phyloP scores from a whole-genome alignment of 78 protist genomes.

The Cavenderia fasciculata region DNA sequence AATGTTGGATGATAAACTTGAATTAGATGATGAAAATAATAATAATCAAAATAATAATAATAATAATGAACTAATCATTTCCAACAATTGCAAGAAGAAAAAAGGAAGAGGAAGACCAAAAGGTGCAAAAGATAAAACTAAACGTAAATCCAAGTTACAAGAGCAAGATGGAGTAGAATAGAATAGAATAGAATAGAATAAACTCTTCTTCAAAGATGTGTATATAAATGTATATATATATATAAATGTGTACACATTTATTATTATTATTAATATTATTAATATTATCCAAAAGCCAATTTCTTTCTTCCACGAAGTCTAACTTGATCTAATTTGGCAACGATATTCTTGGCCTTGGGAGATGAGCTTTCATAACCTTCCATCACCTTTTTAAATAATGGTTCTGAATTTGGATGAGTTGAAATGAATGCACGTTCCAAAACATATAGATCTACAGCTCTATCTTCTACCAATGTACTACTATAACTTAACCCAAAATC shows the following conservation, averaged over 20 bases:
- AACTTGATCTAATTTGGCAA: slow-evolving; percentile 79
- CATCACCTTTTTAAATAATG: slow-evolving; percentile 27
- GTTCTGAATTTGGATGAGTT: slow-evolving; percentile 90
- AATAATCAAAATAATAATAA: too few species aligned
- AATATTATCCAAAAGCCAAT: slow-evolving; percentile 81
- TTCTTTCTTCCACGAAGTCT: slow-evolving; percentile 84
- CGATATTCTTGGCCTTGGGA: not conserved
- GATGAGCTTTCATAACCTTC: slow-evolving; percentile 24
- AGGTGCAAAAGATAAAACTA: too few species aligned
- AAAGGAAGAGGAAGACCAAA: too few species aligned
- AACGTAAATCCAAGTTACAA: too few species aligned
- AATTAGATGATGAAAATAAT: too few species aligned
- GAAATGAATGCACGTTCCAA: slow-evolving; percentile 91
- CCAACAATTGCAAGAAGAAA: too few species aligned
- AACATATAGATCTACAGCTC: slow-evolving; percentile 96
- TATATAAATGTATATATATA: not conserved
- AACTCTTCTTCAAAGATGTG: not conserved
- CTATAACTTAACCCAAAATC: slow-evolving; percentile 90
- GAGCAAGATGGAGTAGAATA: not conserved
- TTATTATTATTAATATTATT: too few species aligned
- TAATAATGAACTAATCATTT: too few species aligned
- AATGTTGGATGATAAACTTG: too few species aligned
- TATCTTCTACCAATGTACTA: slow-evolving; percentile 85
- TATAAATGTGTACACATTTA: not conserved
- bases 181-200: not conserved